Conservation (phyloP, 768 basidiomycete genomes). For the Agrocybe praecox region DNA sequence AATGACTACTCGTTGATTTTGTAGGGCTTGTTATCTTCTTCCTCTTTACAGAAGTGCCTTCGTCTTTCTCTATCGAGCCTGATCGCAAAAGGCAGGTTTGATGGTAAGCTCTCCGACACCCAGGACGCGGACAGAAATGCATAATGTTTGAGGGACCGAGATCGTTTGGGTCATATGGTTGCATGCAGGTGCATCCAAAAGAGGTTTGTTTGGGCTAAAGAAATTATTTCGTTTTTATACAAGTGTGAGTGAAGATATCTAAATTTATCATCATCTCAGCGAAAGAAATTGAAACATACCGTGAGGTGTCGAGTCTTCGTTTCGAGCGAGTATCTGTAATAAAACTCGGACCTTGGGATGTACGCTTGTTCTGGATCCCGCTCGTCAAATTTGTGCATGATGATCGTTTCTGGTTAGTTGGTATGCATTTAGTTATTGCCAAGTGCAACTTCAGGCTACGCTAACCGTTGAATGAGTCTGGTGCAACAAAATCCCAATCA, state of each 20-base stretch:
- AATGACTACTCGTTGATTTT: conserved; percentile 7
- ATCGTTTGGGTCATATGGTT: conserved; percentile 48
- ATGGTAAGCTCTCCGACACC: conserved; percentile 52
- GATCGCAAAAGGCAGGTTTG: conserved; percentile 40
- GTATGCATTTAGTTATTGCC: too few relatives aligned
- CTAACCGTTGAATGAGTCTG: conserved; percentile 49
- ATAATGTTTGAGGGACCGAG: conserved; percentile 31
- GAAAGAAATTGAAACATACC: conserved; percentile 21
- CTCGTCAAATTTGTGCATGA: conserved; percentile 42
- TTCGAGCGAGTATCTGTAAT: conserved; percentile 46
- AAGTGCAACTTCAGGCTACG: neutral
- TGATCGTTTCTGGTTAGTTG: conserved; percentile 1
- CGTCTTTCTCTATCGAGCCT: conserved; percentile 23
- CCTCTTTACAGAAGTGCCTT: neutral
- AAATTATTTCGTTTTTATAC: neutral
- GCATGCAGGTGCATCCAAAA: conserved; percentile 45
- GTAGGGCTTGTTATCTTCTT: neutral
- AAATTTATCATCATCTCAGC: conserved; percentile 3
- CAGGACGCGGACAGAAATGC: conserved; percentile 60
- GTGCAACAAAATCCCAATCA: conserved; percentile 47
- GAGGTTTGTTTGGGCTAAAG: conserved; percentile 43
- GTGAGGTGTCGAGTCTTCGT: conserved; percentile 31
- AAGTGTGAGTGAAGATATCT: neutral
- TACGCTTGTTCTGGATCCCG: conserved; percentile 32
- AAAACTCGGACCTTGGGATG: conserved; percentile 48